A percentile compares a stretch with the other conserved stretches of the same genome.
These are phyloP conservation scores for Clitopilus passeckerianus DNA, from an alignment of 768 basidiomycete species.

Conservation along the genomic window DNA sequence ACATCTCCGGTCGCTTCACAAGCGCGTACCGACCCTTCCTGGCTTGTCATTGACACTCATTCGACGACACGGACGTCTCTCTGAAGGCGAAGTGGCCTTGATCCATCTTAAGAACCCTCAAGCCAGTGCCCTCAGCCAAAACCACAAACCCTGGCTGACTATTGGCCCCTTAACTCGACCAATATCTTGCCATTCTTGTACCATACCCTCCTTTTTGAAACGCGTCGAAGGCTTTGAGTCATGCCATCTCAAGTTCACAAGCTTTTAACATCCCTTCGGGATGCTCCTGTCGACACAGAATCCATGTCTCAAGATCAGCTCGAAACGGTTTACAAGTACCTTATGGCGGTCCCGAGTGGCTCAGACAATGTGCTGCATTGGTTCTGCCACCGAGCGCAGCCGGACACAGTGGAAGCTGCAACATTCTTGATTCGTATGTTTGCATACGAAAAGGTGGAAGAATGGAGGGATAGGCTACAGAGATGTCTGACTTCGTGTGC, in stretches of 20 bases:
- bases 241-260: neutral
- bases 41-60: neutral
- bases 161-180: no score
- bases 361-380: constrained; percentile 56
- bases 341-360: constrained; percentile 41
- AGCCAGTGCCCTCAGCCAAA: no score
- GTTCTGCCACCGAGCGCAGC: constrained; percentile 68
- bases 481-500: constrained; percentile 58
- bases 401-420: constrained; percentile 59
- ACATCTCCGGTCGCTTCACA: neutral
- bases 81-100: no score
- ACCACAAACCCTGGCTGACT: no score
- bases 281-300: constrained; percentile 49
- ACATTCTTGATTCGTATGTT: constrained; percentile 79
- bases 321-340: constrained; percentile 42
- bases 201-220: neutral
- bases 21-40: neutral
- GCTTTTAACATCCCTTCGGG: constrained; percentile 25
- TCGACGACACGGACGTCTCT: no score
- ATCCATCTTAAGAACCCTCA: no score
- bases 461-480: constrained; percentile 59
- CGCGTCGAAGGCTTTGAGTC: neutral
- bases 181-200: no score
- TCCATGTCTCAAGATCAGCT: constrained; percentile 46
- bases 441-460: constrained; percentile 62